These are phyloP conservation scores for Bifiguratus adelaidae DNA, from an alignment of 192 early-diverging fungal species.

Conservation along the genomic window DNA sequence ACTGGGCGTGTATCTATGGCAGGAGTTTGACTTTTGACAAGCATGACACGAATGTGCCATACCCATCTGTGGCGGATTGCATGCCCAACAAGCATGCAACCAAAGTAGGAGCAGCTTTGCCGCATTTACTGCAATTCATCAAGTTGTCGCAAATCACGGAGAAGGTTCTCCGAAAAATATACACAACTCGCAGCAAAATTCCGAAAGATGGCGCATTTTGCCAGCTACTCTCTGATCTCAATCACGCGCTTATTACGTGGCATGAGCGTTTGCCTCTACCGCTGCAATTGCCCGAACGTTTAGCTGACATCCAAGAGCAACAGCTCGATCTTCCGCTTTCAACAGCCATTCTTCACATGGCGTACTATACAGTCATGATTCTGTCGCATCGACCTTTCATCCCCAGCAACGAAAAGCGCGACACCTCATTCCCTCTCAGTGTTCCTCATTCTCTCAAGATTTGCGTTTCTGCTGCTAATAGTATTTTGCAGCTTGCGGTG, in stretches of 20 bases:
- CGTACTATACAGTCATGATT: constrained; percentile 38
- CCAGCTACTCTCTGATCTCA: constrained; percentile 12
- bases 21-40: constrained; percentile 34
- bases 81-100: not conserved
- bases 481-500: constrained; percentile 14
- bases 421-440: too few species aligned
- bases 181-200: too few species aligned
- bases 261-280: constrained; percentile 22
- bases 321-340: too few species aligned
- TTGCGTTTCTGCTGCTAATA: constrained; percentile 11
- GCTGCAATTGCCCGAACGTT: constrained; percentile 25
- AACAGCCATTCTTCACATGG: constrained; percentile 35
- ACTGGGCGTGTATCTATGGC: constrained; percentile 50
- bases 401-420: constrained; percentile 8
- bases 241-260: constrained; percentile 27
- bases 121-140: too few species aligned
- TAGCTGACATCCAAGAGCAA: constrained; percentile 10
- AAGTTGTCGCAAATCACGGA: too few species aligned
- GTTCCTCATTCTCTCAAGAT: constrained; percentile 16
- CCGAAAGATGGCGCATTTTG: too few species aligned
- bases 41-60: constrained; percentile 23
- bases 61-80: constrained; percentile 19
- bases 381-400: constrained; percentile 44
- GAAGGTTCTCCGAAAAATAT: too few species aligned
- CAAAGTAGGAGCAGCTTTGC: not conserved